Conservation (phyloP, 2,329 filamentous ascomycete genomes). For the Tolypocladium pustulatum region DNA sequence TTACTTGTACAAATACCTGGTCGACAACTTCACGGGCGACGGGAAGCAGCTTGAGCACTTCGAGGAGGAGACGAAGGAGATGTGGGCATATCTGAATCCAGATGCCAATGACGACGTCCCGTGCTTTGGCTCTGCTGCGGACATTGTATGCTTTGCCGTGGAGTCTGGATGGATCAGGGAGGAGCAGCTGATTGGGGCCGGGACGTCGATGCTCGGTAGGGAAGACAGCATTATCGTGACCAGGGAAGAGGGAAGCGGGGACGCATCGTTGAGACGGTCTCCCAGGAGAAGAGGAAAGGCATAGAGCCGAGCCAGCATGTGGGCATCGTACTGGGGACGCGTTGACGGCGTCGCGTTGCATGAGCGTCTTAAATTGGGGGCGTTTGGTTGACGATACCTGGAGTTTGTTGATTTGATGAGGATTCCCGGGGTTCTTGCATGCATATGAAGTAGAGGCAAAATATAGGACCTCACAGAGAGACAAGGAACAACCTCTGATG, state of each 20-base stretch:
- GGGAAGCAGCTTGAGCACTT: constrained; percentile 36
- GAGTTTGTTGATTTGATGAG: background rate
- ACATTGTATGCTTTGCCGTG: constrained; percentile 45
- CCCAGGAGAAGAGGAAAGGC: constrained; percentile 6
- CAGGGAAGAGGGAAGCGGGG: constrained; percentile 14
- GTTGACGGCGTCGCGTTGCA: background rate
- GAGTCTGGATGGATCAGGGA: constrained; percentile 48
- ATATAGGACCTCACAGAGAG: background rate
- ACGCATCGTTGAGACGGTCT: constrained; percentile 13
- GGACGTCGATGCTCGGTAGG: constrained; percentile 22
- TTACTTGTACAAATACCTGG: constrained; percentile 47
- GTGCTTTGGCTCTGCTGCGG: constrained; percentile 43
- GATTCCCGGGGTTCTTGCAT: background rate
- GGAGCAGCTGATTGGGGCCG: constrained; percentile 35
- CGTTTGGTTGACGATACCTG: background rate
- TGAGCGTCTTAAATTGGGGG: background rate
- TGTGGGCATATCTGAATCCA: constrained; percentile 44
- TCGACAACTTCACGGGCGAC: constrained; percentile 34
- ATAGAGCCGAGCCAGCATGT: background rate
- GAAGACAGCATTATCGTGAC: constrained; percentile 31
- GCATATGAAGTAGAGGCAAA: background rate
- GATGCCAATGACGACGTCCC: constrained; percentile 35
- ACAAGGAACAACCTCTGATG: background rate
- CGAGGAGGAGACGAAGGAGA: constrained; percentile 35
- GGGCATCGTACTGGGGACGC: background rate